Evolutionary conservation across 208 protist genomes (phyloP).

Genomic region (Crithidia sp.): DNA sequence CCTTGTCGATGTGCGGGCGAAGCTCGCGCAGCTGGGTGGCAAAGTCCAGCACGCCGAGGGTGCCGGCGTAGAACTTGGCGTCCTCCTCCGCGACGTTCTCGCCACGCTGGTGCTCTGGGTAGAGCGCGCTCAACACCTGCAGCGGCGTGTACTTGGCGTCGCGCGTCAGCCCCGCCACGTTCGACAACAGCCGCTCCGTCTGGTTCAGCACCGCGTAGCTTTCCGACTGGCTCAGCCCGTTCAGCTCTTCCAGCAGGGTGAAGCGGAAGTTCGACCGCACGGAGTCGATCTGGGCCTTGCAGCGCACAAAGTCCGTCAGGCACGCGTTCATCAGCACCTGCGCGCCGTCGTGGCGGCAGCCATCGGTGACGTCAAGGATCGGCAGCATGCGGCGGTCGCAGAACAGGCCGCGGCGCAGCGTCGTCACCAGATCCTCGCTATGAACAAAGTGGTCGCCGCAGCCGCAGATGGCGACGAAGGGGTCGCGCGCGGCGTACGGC

Average conservation of each 20-base stretch:
- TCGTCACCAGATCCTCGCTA: conserved; percentile 81
- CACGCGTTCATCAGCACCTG: conserved; percentile 91
- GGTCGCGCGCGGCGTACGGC: conserved; percentile 70
- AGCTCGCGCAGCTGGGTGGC: conserved; percentile 66
- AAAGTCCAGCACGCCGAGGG: conserved; percentile 62
- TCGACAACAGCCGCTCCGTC: conserved; percentile 73
- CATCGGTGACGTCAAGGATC: conserved; percentile 79
- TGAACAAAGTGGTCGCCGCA: conserved; percentile 83
- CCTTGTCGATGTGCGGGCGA: conserved; percentile 81
- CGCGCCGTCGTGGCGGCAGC: conserved; percentile 81
- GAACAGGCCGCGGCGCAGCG: conserved; percentile 83
- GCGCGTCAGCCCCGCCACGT: conserved; percentile 73
- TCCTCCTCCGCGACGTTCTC: conserved; percentile 30
- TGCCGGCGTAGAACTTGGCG: conserved; percentile 62
- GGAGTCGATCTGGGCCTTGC: conserved; percentile 83
- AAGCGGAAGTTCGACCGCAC: conserved; percentile 83
- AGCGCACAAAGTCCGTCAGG: conserved; percentile 83
- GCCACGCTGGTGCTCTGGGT: conserved; percentile 49
- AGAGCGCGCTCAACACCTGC: conserved; percentile 67
- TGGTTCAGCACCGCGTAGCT: conserved; percentile 82
- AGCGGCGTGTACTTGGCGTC: conserved; percentile 44
- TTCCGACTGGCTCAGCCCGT: conserved; percentile 89
- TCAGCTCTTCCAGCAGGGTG: conserved; percentile 87
- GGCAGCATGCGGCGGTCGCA: conserved; percentile 85
- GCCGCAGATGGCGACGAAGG: conserved; percentile 88